Evolutionary conservation across 2,329 filamentous ascomycete genomes (phyloP), one percentile per base, ranked within the genome.

Genomic region (Epichloe gansuensis): DNA sequence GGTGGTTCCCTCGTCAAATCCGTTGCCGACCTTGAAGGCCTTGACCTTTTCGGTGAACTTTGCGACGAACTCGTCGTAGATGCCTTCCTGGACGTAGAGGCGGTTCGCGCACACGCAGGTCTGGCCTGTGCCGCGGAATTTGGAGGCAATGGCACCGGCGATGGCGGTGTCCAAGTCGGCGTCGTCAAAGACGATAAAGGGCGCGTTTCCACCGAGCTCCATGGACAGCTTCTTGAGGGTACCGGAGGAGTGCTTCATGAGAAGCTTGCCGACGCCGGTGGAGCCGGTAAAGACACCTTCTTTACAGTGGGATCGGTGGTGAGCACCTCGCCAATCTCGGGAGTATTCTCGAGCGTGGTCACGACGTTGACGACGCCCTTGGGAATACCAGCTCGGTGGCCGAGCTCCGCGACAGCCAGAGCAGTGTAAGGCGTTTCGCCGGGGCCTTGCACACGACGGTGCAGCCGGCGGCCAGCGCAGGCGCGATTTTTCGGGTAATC

Each of bases 161-260:
- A 97, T 89, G 2, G 93, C 93, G 4, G 75, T 72, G 54, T 96
- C 91, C 21, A 97, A 72, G 64, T 97, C 88, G 21, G 91, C 88
- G 63, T 97, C 91, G 63, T 97, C 90, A 64, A 97, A 97, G 37
- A 97, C 89, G 59, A 97, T 96, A 66, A 96, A 95, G 1, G 91
- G 91, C 0, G 91, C 88, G 67, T 97, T 97, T 47, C 91, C 93
- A 52, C 91, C 91, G 1, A 97, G 84, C 67, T 97, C 91, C 67
- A 95, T 86, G 0, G 88, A 93, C 42, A 83, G 66, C 59, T 82
- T 79, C 78, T 97, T 97, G 60, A 96, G 72, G 0, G 90, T 95
- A 42, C 80, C 78, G 0, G 90, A 81, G 11, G 86, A 85, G 69
- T 96, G 91, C 73, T 87, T 86, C 90, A 96, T 95, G 52, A 98